A percentile compares a stretch with the other conserved stretches of the same genome.
Conservation (phyloP, 2,329 filamentous ascomycete genomes). For the Periconia macrospinosa region DNA sequence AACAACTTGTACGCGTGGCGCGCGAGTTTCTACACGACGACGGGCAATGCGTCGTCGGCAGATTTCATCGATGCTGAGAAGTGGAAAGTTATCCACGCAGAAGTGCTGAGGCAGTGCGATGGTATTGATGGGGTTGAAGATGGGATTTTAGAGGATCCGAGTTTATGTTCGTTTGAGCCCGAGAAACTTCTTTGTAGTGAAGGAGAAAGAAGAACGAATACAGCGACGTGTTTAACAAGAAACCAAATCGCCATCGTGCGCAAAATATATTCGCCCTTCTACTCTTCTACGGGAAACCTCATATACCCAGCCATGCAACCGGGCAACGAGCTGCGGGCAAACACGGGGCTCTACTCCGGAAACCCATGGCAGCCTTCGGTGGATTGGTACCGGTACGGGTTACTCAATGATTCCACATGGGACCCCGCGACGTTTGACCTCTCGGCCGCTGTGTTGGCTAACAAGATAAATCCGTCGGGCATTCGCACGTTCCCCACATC, state of each 20-base stretch:
- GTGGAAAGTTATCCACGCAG: constrained; percentile 44
- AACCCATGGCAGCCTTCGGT: constrained; percentile 40
- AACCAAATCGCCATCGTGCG: constrained; percentile 49
- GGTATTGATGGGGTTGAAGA: constrained; percentile 51
- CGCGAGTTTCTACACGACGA: constrained; percentile 33
- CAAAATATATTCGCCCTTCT: constrained; percentile 45
- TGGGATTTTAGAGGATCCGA: constrained; percentile 51
- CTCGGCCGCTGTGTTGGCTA: constrained; percentile 31
- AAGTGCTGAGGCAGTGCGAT: constrained; percentile 55
- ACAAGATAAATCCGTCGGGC: constrained; percentile 37
- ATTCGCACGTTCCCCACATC: constrained; percentile 41
- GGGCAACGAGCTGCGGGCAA: constrained; percentile 48
- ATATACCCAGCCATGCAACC: constrained; percentile 54
- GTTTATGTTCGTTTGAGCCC: constrained; percentile 41
- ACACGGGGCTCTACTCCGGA: constrained; percentile 40
- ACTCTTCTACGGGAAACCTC: constrained; percentile 44
- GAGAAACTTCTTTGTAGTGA: constrained; percentile 40
- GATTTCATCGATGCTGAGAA: constrained; percentile 21
- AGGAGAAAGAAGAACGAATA: constrained; percentile 10
- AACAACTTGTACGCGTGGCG: constrained; percentile 33
- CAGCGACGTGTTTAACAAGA: constrained; percentile 45
- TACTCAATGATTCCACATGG: constrained; percentile 44
- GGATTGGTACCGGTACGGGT: constrained; percentile 50
- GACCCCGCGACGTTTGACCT: constrained; percentile 15
- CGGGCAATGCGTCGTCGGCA: constrained; percentile 20